Percentiles rank a stretch among this genome's conserved stretches.
Evolutionary conservation across 23 red algal genomes (phyloP).

Genomic region (Gracilaria gracilis): DNA sequence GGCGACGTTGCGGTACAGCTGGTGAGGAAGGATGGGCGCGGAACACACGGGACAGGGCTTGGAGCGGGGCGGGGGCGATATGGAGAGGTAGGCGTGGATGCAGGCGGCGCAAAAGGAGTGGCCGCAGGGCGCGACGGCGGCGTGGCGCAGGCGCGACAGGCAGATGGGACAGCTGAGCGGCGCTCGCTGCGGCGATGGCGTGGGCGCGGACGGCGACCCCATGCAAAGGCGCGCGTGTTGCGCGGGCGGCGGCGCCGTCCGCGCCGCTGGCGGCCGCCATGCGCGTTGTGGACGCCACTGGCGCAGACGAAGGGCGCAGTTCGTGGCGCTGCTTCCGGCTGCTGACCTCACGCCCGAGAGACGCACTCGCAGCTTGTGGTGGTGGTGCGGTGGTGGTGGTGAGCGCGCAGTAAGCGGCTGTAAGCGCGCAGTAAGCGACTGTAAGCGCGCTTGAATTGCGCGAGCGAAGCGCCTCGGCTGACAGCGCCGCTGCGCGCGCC

Average conservation of each 20-base stretch:
- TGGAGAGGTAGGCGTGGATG: slow-evolving; percentile 50
- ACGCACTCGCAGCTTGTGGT: background rate
- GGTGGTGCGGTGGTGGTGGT: background rate
- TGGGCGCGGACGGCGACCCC: background rate
- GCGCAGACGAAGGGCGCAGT: too few relatives aligned
- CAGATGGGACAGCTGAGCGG: slow-evolving; percentile 78
- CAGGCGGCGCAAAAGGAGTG: slow-evolving; percentile 87
- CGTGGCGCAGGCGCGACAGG: slow-evolving; percentile 40
- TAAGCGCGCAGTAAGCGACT: background rate
- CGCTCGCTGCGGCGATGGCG: background rate
- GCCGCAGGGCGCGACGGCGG: slow-evolving; percentile 75
- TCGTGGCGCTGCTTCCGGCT: too few relatives aligned
- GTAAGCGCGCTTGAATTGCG: background rate
- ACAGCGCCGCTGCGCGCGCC: background rate
- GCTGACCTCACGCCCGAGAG: too few relatives aligned
- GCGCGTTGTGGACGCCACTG: too few relatives aligned
- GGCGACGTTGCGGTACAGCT: slow-evolving; percentile 8
- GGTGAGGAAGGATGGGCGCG: background rate
- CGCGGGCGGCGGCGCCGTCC: background rate
- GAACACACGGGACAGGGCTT: slow-evolving; percentile 38
- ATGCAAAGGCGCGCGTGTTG: too few relatives aligned
- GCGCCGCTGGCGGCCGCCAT: background rate
- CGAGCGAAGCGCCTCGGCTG: background rate
- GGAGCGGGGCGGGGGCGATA: background rate
- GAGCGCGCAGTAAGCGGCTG: background rate